Base-by-base conservation (phyloP, 2,329 filamentous ascomycete genomes). In the Escovopsis sp. region DNA sequence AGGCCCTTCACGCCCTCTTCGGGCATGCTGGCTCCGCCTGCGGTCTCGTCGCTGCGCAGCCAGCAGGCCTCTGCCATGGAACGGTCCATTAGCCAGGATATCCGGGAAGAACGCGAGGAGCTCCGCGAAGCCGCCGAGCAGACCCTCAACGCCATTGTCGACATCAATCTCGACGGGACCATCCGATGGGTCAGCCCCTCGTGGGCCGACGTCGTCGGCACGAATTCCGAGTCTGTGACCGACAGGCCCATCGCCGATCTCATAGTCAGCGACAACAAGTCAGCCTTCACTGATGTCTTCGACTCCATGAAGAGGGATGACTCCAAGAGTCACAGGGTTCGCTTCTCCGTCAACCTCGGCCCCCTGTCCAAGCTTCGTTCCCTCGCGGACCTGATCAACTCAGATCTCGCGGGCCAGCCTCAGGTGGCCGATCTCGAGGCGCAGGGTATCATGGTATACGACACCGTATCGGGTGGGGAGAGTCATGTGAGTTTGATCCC, bases 381-480 rank as follows among this genome's bases (percentile, higher is more conserved):
- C 26, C 38, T 66, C 49, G 64, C 68, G 19, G 57, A 58, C 30
- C 52, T 65, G 12, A 56, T 62, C 45, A 61, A 65, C 38, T 61
- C 62, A 36, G 52, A 58, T 39, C 54, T 64, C 26, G 57, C 65
- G 43, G 56, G 61, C 45, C 40, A 49, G 39, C 48, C 52, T 44
- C 70, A 61, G 43, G 48, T 77, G 34, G 70, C 94, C 46, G 82
- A 87, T 48, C 73, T 98, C 46, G 93, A 98, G 64, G 93, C 85
- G 6, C 91, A 98, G 63, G 91, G 91, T 19, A 98, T 98, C 56
- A 94, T 96, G 82, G 86, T 96, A 6, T 96, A 94, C 59, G 88
- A 96, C 59, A 79, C 83, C 47, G 75, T 82, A 11, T 85, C 86
- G 33, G 87, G 86, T 41, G 82, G 80, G 43, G 85, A 91, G 59